A percentile compares a stretch with the other conserved stretches of the same genome.
These are phyloP conservation scores for Kokia cookei DNA, from an alignment of 441 rosid species.

Conservation along the genomic window DNA sequence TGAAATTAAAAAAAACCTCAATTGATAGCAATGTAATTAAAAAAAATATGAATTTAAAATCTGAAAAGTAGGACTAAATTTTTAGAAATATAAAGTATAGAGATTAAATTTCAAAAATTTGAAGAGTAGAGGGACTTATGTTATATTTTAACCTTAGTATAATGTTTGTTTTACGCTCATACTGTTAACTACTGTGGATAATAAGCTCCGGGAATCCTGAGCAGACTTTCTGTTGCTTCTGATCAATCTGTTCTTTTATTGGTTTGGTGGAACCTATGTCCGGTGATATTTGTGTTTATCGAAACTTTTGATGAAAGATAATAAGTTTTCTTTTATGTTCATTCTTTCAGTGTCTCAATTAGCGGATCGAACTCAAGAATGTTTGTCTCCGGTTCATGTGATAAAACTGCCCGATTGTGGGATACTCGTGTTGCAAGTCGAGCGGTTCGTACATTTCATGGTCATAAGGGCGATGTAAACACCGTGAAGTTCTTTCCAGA, in stretches of 20 bases:
- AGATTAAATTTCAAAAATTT: too few relatives aligned
- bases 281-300: background rate
- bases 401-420: conserved; percentile 88
- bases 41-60: too few relatives aligned
- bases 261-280: background rate
- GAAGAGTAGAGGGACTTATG: too few relatives aligned
- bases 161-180: background rate
- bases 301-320: background rate
- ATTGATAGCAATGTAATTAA: too few relatives aligned
- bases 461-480: conserved; percentile 93
- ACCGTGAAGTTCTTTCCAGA: conserved; percentile 94
- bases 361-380: conserved; percentile 62
- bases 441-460: conserved; percentile 82
- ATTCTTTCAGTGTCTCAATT: conserved; percentile 70
- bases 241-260: background rate
- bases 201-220: background rate
- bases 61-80: too few relatives aligned
- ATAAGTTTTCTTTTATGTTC: conserved; percentile 9
- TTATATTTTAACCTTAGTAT: background rate
- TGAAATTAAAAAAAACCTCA: too few relatives aligned
- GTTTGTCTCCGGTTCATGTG: conserved; percentile 97
- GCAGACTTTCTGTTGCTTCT: background rate
- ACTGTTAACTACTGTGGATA: background rate
- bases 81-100: too few relatives aligned
- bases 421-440: conserved; percentile 97